Conservation (phyloP, 257 asterid genomes). For the Anisodus acutangulus region DNA sequence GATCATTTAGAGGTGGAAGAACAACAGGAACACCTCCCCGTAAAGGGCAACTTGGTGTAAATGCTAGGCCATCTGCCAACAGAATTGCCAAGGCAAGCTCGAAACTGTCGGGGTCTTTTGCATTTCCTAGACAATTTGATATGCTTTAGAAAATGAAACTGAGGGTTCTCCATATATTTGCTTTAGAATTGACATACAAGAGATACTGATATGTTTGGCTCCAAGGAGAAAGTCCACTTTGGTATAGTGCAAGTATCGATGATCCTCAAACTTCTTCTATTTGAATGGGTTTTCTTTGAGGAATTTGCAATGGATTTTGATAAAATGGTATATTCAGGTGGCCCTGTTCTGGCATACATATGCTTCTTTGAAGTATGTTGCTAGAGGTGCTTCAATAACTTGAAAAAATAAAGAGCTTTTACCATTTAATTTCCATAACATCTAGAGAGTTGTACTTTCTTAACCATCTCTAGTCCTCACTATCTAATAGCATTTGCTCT, state of each 20-base stretch:
- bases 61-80: constrained; percentile 65
- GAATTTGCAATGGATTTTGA: constrained; percentile 44
- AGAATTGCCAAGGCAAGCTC: constrained; percentile 98
- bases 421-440: constrained; percentile 45
- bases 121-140: constrained; percentile 63
- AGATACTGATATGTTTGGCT: constrained; percentile 47
- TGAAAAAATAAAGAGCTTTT: constrained; percentile 46
- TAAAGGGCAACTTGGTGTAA: constrained; percentile 75
- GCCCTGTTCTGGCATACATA: constrained; percentile 26
- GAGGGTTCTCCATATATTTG: constrained; percentile 49
- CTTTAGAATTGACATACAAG: constrained; percentile 48
- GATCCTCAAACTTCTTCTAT: constrained; percentile 45
- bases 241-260: constrained; percentile 45
- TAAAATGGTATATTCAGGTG: constrained; percentile 46
- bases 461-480: constrained; percentile 43
- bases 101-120: constrained; percentile 62
- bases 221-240: constrained; percentile 50
- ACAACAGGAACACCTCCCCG: constrained; percentile 67
- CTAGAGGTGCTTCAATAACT: constrained; percentile 56
- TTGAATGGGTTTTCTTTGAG: constrained; percentile 48
- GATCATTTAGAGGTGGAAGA: constrained; percentile 82
- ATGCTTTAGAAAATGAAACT: constrained; percentile 46
- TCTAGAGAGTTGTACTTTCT: constrained; percentile 45
- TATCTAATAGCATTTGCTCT: constrained; percentile 47
- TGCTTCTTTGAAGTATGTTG: constrained; percentile 15